Percentiles rank a stretch among this genome's conserved stretches.
Evolutionary conservation across 2,329 filamentous ascomycete species (phyloP).

Genomic region (Huntiella moniliformis): DNA sequence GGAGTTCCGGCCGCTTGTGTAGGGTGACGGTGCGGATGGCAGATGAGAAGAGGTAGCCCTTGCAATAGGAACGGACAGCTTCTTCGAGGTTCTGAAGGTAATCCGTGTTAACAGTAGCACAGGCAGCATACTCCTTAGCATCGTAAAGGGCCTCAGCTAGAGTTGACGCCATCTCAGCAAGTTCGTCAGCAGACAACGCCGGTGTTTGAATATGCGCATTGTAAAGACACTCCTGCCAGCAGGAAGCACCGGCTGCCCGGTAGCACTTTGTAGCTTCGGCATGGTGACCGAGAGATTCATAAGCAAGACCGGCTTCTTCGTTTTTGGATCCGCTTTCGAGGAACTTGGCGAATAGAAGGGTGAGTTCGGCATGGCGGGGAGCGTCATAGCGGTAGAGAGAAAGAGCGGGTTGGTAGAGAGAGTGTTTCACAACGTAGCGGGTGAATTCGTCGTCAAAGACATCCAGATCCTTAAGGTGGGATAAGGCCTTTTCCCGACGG

Average conservation of each 20-base stretch:
- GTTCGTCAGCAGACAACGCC: constrained; percentile 37
- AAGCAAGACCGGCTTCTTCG: constrained; percentile 75
- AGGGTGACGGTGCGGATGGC: constrained; percentile 62
- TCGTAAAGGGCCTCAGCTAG: constrained; percentile 68
- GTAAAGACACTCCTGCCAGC: constrained; percentile 84
- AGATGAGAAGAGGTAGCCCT: constrained; percentile 70
- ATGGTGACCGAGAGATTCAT: constrained; percentile 68
- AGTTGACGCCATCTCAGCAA: constrained; percentile 48
- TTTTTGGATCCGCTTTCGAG: constrained; percentile 58
- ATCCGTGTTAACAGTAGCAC: constrained; percentile 63
- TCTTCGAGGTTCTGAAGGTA: constrained; percentile 55
- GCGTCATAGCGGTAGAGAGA: constrained; percentile 69
- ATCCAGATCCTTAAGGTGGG: constrained; percentile 53
- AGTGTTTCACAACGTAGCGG: constrained; percentile 59
- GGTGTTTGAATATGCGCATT: constrained; percentile 49
- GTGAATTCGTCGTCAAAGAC: constrained; percentile 58
- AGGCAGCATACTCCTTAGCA: constrained; percentile 63
- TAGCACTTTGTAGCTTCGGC: constrained; percentile 64
- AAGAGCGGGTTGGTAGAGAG: constrained; percentile 60
- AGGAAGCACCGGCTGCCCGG: constrained; percentile 50
- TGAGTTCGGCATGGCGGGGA: constrained; percentile 46
- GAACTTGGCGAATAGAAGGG: constrained; percentile 58
- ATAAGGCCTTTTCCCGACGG: constrained; percentile 57
- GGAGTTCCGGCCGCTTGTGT: constrained; percentile 39
- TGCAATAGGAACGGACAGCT: constrained; percentile 64